Evolutionary conservation across 2,329 filamentous ascomycete genomes (phyloP).

Genomic region (Pseudogymnoascus sp.): DNA sequence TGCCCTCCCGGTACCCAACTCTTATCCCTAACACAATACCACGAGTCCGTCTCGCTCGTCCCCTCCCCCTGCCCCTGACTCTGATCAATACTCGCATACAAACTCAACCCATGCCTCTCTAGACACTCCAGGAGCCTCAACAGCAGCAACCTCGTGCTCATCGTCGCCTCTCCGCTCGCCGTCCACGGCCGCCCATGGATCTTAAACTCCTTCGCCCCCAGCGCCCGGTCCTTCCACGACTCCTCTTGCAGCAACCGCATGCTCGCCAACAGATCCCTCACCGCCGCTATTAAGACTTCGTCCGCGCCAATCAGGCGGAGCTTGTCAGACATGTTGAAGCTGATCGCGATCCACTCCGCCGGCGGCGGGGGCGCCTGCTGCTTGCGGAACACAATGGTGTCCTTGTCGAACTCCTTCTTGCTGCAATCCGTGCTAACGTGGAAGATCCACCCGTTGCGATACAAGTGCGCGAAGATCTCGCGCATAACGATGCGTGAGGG

Average conservation of each 20-base stretch:
- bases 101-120: constrained; percentile 33
- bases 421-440: constrained; percentile 31
- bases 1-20: constrained; percentile 20
- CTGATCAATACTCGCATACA: constrained; percentile 35
- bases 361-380: constrained; percentile 29
- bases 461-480: constrained; percentile 30
- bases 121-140: constrained; percentile 30
- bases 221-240: constrained; percentile 20
- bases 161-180: constrained; percentile 30
- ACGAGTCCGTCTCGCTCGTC: constrained; percentile 21
- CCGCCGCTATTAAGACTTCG: constrained; percentile 17
- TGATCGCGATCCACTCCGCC: constrained; percentile 33
- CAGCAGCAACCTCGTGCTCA: constrained; percentile 30
- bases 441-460: constrained; percentile 32
- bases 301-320: constrained; percentile 31
- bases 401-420: constrained; percentile 29
- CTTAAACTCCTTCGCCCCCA: constrained; percentile 28
- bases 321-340: constrained; percentile 28
- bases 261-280: constrained; percentile 17
- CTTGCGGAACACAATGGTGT: constrained; percentile 33
- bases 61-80: constrained; percentile 19
- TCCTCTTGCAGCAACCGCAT: constrained; percentile 19
- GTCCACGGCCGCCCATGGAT: constrained; percentile 30
- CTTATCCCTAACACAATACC: constrained; percentile 23
- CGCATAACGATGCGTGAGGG: constrained; percentile 29